phyloP scores from a whole-genome alignment of 305 asterid species.

The Rubia occidens region DNA sequence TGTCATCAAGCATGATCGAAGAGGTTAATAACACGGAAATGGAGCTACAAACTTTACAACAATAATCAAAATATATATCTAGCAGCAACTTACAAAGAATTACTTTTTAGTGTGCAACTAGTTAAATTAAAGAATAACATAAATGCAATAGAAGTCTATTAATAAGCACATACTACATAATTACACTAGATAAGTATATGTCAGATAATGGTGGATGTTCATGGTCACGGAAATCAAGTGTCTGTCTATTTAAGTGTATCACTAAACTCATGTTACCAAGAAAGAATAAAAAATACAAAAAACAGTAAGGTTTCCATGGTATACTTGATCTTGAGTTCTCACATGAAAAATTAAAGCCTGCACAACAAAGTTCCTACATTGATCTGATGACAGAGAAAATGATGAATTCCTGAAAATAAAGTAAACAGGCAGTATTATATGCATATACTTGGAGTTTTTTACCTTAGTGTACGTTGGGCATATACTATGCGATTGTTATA shows the following conservation, averaged over 20 bases:
- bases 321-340: constrained; percentile 10
- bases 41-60: too few relatives aligned
- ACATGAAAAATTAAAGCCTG: constrained; percentile 8
- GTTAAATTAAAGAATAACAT: background rate
- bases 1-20: too few relatives aligned
- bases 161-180: background rate
- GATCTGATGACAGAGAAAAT: constrained; percentile 4
- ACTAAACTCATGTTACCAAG: background rate
- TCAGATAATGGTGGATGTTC: background rate
- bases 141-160: background rate
- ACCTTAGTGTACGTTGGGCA: too few relatives aligned
- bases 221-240: background rate
- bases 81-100: background rate
- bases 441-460: too few relatives aligned
- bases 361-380: constrained; percentile 10
- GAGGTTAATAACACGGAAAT: too few relatives aligned
- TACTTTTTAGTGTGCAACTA: background rate
- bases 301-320: background rate
- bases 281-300: background rate
- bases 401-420: background rate
- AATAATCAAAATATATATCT: background rate
- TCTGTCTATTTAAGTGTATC: background rate
- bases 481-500: too few relatives aligned
- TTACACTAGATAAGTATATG: background rate
- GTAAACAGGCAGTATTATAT: too few relatives aligned